Evolutionary conservation across 768 basidiomycete species (phyloP).

Genomic region (Wakefieldia striispora): DNA sequence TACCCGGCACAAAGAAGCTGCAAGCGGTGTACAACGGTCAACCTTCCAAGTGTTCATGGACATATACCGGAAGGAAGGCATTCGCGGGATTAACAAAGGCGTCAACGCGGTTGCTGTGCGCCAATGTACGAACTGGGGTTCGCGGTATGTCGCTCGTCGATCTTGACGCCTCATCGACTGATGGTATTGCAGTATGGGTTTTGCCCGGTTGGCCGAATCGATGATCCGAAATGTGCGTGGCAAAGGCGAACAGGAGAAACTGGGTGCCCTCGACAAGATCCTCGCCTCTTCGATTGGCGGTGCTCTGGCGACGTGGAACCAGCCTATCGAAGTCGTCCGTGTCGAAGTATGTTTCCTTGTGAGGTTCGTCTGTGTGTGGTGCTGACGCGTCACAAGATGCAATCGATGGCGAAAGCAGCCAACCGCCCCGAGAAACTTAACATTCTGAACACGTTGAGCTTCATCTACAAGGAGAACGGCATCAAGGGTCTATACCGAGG

Average conservation of each 20-base stretch:
- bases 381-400: slow-evolving; percentile 65
- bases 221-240: slow-evolving; percentile 76
- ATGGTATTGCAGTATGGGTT: slow-evolving; percentile 73
- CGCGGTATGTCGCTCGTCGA: slow-evolving; percentile 52
- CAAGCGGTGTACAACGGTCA: slow-evolving; percentile 80
- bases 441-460: slow-evolving; percentile 85
- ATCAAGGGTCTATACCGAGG: slow-evolving; percentile 96
- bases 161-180: background rate
- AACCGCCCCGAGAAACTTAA: slow-evolving; percentile 92
- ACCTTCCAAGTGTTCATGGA: slow-evolving; percentile 95
- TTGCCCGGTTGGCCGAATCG: slow-evolving; percentile 88
- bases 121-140: slow-evolving; percentile 93
- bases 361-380: background rate
- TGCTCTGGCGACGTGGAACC: slow-evolving; percentile 98
- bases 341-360: slow-evolving; percentile 64
- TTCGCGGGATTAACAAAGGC: slow-evolving; percentile 97
- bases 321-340: slow-evolving; percentile 96
- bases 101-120: slow-evolving; percentile 93
- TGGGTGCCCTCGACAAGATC: slow-evolving; percentile 84
- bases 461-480: slow-evolving; percentile 96
- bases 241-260: slow-evolving; percentile 70
- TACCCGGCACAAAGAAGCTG: slow-evolving; percentile 90
- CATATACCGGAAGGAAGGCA: slow-evolving; percentile 90
- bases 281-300: slow-evolving; percentile 85
- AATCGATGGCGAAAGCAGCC: slow-evolving; percentile 89